Base-by-base conservation (phyloP, 192 early-diverging fungal genomes). In the Lobulomyces angularis region DNA sequence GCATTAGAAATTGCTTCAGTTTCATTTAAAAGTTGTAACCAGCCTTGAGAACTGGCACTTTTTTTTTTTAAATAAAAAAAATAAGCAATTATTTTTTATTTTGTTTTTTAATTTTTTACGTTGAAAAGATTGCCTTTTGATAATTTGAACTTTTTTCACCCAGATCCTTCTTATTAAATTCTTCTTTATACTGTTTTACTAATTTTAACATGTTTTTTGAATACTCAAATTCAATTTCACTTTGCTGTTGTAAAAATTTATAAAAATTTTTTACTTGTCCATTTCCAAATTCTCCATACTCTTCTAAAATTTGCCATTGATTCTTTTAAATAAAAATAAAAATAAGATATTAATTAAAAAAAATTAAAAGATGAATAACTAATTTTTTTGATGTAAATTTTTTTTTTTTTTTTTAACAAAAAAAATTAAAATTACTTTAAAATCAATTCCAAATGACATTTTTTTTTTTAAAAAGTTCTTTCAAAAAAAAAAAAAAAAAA, bases 181-280 rank as follows among this genome's bases (percentile, higher is more conserved):
- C 63, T 23, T 65, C 62, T 21, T 45, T 36, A 25, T 57, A 57
- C 19, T 43, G 26, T 37, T 54, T 56, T 3, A 43, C 53, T 1
- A 65, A 58, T 37, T 52, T 55, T 30, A 58, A 51, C 32, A 65
- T 27, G 9, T 7, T 23, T 12, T 44, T 29, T 2, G 50, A 53
- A 37, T 65, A 65, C 6, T 65, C 54, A 7, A 38, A 36, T 24
- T 65, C 63, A 38, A 65, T 61, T 12, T 61, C 63, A 12, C 55
- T 48, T 14, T 55, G 48, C 8, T 37, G 16, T 36, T 61, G 56
- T 38, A 65, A 53, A 42, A 65, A 65, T 32, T 65, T 58, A 44
- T 57, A 58, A 33, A 62, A 50, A 27, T 28, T 25, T 28, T 58
- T 48, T 35, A 61, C n/a, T n/a, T n/a, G n/a, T n/a, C n/a, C n/a